Base-by-base conservation (phyloP, 73 alveolate genomes). In the Blepharisma japonicum region DNA sequence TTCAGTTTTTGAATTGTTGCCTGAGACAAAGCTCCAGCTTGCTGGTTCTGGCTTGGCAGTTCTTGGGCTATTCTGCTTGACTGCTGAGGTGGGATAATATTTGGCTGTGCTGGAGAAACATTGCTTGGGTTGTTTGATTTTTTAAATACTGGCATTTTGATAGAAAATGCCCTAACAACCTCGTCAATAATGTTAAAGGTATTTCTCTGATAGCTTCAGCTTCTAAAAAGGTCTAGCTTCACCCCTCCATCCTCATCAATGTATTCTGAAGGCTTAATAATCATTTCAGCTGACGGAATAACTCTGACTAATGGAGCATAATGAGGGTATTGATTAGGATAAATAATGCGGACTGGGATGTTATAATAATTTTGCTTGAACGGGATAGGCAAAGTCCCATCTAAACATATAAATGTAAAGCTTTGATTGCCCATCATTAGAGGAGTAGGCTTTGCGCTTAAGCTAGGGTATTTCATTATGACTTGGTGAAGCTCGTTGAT, bases 271-370 rank as follows among this genome's bases (percentile, higher is more conserved):
- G 74, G 47, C 23, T 61, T 61, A 14, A 61, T 61, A n/a, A 61
- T 61, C 74, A 61, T 61, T 8, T 61, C 74, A 61, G 74, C 50
- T 18, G 74, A 61, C 11, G 74, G 74, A 39, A 9, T 61, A 39
- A 61, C 74, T 14, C 14, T 61, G 18, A 61, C 47, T 18, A 61
- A 8, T 2, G 74, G 74, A 25, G 74, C 18, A 20, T 9, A 8
- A 25, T 61, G 14, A 9, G 74, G 74, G 47, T 61, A 61, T 9
- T 39, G 47, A 9, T n/a, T n/a, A 14, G 46, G 46, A 9, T 20
- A 20, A 9, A 14, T n/a, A 25, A 61, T 14, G 14, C 23, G 14
- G 39, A 61, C 23, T 8, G 74, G 74, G 5, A 61, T 61, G 47
- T 61, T 61, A 39, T 61, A 61, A 39, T n/a, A 14, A 9, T 61